Conservation (phyloP, 148 eudicot species). For the Diospyros kaki region DNA sequence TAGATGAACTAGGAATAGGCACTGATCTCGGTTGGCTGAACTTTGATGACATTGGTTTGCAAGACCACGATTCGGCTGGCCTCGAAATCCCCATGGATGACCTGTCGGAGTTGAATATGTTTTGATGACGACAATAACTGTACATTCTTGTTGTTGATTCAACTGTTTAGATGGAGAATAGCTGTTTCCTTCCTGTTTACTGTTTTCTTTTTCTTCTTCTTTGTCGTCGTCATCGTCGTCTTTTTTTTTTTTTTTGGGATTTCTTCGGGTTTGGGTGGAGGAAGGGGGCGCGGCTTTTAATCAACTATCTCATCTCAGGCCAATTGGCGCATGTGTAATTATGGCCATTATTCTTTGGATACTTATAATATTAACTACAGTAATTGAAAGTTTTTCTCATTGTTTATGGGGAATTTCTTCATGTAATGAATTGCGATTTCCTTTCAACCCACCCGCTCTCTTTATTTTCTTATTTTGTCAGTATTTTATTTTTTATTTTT, state of each 20-base stretch:
- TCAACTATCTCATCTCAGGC: conserved; percentile 27
- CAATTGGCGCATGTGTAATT: conserved; percentile 50
- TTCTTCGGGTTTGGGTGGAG: too few relatives aligned
- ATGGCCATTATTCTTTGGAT: conserved; percentile 46
- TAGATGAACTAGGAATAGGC: conserved; percentile 57
- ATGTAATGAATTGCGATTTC: conserved; percentile 39
- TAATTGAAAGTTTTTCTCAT: conserved; percentile 19
- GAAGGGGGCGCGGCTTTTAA: neutral
- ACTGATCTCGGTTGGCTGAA: conserved; percentile 63
- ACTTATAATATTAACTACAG: conserved; percentile 32
- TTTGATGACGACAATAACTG: conserved; percentile 37
- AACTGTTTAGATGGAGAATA: conserved; percentile 22
- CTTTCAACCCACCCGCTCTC: neutral
- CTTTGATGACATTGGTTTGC: conserved; percentile 64
- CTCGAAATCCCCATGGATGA: conserved; percentile 93
- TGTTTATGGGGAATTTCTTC: conserved; percentile 24
- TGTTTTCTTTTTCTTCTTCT: too few relatives aligned
- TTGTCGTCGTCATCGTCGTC: too few relatives aligned
- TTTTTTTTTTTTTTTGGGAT: too few relatives aligned
- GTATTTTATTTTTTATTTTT: too few relatives aligned
- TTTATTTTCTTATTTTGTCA: too few relatives aligned
- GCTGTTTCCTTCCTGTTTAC: neutral
- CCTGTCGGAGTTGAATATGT: conserved; percentile 66
- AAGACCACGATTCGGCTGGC: conserved; percentile 54
- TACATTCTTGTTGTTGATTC: conserved; percentile 40